These are phyloP conservation scores for Petrea volubilis DNA, from an alignment of 257 asterid species.

Conservation along the genomic window DNA sequence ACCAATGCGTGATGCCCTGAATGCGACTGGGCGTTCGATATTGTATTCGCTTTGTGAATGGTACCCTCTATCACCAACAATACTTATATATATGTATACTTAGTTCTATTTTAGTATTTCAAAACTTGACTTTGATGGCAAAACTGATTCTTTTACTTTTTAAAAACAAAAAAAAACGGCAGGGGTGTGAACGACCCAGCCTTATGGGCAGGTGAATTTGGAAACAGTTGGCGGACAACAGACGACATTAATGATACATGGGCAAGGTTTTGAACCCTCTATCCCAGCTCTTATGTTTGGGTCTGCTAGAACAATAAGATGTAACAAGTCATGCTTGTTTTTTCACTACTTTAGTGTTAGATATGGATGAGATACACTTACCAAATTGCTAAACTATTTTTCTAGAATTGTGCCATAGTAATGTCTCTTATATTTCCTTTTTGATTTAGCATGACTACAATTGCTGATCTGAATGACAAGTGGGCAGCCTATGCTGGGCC, in stretches of 20 bases:
- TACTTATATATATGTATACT: too few relatives aligned
- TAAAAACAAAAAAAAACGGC: constrained; percentile 12
- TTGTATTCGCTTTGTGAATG: constrained; percentile 95
- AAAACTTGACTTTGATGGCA: not conserved
- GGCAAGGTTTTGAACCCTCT: constrained; percentile 66
- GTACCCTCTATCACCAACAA: constrained; percentile 34
- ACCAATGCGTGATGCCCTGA: constrained; percentile 96
- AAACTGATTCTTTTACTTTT: constrained; percentile 10
- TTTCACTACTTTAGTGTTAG: not conserved
- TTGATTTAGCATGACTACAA: constrained; percentile 76
- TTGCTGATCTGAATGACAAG: constrained; percentile 90
- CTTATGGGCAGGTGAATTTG: constrained; percentile 81
- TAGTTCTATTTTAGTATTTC: too few relatives aligned
- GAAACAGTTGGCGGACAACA: constrained; percentile 98
- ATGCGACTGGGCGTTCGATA: constrained; percentile 78
- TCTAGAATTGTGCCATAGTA: not conserved
- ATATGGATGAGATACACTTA: not conserved
- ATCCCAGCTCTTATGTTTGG: constrained; percentile 6
- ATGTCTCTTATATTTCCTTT: constrained; percentile 14
- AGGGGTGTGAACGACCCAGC: constrained; percentile 97
- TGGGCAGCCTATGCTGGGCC: constrained; percentile 99
- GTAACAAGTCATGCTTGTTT: not conserved
- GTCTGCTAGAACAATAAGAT: too few relatives aligned
- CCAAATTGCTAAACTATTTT: constrained; percentile 1
- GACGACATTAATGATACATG: constrained; percentile 90